These are phyloP conservation scores for Exophiala phaeomuriformis DNA, from an alignment of 2,329 filamentous ascomycete species.

Conservation along the genomic window DNA sequence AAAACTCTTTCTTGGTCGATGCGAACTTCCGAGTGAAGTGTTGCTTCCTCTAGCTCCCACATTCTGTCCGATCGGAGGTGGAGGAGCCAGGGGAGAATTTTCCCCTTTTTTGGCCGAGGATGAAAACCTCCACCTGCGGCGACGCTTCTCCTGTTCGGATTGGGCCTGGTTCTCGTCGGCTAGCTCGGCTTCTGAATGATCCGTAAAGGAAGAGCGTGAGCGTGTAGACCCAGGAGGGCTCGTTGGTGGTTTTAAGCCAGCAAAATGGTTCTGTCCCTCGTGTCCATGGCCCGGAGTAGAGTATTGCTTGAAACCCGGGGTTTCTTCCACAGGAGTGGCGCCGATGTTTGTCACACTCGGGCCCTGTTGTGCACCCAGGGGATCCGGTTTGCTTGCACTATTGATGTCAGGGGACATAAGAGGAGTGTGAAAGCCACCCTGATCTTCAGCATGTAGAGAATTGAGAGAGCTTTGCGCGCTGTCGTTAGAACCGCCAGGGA, in stretches of 20 bases:
- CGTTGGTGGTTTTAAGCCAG: constrained; percentile 55
- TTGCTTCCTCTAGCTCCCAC: constrained; percentile 58
- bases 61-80: constrained; percentile 54
- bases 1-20: constrained; percentile 40
- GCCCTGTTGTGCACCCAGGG: constrained; percentile 28
- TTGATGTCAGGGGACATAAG: constrained; percentile 29
- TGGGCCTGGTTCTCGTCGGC: constrained; percentile 43
- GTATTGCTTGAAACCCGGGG: constrained; percentile 8
- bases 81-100: constrained; percentile 39
- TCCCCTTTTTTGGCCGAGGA: constrained; percentile 50
- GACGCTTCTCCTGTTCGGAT: constrained; percentile 58
- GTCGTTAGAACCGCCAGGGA: constrained; percentile 67
- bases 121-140: constrained; percentile 65
- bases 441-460: constrained; percentile 52
- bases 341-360: constrained; percentile 31
- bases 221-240: constrained; percentile 72
- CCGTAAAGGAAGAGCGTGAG: constrained; percentile 64
- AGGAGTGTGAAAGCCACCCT: constrained; percentile 30
- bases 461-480: constrained; percentile 87
- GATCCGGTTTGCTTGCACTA: constrained; percentile 28
- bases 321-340: constrained; percentile 29
- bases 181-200: constrained; percentile 73
- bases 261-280: constrained; percentile 41
- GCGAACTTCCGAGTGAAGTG: constrained; percentile 59
- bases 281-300: constrained; percentile 34